phyloP scores from a whole-genome alignment of 2,329 filamentous ascomycete species.

The Chalara sp. region DNA sequence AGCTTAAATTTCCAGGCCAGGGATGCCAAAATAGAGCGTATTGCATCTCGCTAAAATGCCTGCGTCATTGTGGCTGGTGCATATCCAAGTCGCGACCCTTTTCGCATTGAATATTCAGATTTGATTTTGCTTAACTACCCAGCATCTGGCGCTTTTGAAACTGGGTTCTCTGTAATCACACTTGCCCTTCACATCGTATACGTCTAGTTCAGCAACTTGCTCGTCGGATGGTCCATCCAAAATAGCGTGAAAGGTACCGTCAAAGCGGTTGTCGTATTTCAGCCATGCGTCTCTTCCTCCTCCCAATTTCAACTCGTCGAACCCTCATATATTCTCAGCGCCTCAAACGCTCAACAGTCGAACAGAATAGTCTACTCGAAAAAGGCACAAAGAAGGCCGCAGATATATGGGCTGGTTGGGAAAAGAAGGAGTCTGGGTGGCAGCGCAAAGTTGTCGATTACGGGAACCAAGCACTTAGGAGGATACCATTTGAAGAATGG shows the following conservation, averaged over 20 bases:
- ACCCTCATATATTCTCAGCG: slow-evolving; percentile 90
- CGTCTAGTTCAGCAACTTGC: too few species aligned
- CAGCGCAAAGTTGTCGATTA: slow-evolving; percentile 80
- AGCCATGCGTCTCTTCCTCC: slow-evolving; percentile 82
- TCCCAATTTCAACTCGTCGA: slow-evolving; percentile 86
- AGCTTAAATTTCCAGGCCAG: too few species aligned
- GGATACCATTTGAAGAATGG: slow-evolving; percentile 97
- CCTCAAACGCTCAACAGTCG: slow-evolving; percentile 48
- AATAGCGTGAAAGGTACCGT: too few species aligned
- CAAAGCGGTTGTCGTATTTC: slow-evolving; percentile 3
- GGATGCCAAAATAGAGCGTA: too few species aligned
- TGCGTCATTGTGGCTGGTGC: too few species aligned
- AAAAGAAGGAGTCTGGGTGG: slow-evolving; percentile 78
- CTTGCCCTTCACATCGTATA: neutral
- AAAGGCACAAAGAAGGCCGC: slow-evolving; percentile 64
- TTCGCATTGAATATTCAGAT: too few species aligned
- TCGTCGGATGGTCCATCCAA: too few species aligned
- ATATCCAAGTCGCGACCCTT: too few species aligned
- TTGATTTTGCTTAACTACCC: too few species aligned
- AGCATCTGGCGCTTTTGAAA: neutral
- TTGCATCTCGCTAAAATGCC: too few species aligned
- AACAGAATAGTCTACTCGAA: slow-evolving; percentile 50
- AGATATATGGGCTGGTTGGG: slow-evolving; percentile 79
- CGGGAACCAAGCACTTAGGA: slow-evolving; percentile 77
- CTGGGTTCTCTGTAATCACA: neutral